Base-by-base conservation (phyloP, 139 green algal species). In the Micractinium conductrix region DNA sequence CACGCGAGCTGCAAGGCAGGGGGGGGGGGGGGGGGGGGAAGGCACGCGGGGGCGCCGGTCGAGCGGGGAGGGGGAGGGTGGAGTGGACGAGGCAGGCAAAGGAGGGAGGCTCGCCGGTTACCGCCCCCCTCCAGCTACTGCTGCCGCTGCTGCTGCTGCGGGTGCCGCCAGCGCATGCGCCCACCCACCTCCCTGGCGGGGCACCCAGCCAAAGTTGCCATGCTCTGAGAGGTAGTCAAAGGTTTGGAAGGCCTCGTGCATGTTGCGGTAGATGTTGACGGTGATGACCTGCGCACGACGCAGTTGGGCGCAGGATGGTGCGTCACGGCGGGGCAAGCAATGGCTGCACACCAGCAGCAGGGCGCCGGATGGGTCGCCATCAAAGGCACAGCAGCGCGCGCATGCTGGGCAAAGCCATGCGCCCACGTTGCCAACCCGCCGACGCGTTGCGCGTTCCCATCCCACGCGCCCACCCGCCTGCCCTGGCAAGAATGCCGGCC, bases 211-310 rank as follows among this genome's bases (percentile, higher is more conserved):
- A 74, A 96, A 97, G 80, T 97, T 96, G 28, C 93, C 96, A 76
- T 94, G 87, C 76, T 94, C 76, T 1, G 93, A 91, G 87, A 98
- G 96, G 94, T 98, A 98, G 63, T 94, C 89, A 90, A 98, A 97
- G 7, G 95, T 97, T 65, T 95, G 84, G 84, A 89, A 95, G 0
- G 93, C 89, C 86, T 98, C 95, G 30, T 87, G 91, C 79, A 70
- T 72, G 67, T 89, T 97, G 86, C 96, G 92, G 91, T 99, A 99
- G 85, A 99, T 99, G 92, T 99, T 99, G 63, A 96, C 93, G 26
- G 97, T 99, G 37, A 99, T 88, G 48, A 93, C 81, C 26, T 84
- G 85, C 10, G 35, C 21, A n/a, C n/a, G n/a, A n/a, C n/a, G n/a
- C n/a, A n/a, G n/a, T n/a, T n/a, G n/a, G n/a, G n/a, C n/a, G n/a